A percentile compares a stretch with the other conserved stretches of the same genome.
These are phyloP conservation scores for Lodderomyces beijingensis DNA, from an alignment of 1,139 yeast species.

Conservation along the genomic window DNA sequence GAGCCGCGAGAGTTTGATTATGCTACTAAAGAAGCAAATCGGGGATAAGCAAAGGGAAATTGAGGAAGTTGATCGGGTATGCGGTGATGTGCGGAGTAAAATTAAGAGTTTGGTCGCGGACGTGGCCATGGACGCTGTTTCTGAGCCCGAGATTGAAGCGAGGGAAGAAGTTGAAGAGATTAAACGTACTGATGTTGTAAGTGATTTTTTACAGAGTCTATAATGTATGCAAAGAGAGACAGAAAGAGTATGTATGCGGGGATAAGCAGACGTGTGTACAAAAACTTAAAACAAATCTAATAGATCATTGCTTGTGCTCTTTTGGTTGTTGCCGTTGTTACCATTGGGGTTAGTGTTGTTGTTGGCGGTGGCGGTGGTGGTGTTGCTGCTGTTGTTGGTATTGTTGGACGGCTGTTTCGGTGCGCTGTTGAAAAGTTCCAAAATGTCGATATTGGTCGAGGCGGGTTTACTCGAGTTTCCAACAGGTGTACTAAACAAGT, in stretches of 20 bases:
- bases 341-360: constrained; percentile 5
- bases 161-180: constrained; percentile 7
- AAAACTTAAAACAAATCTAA: constrained; percentile 50
- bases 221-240: too few species aligned
- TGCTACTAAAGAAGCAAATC: constrained; percentile 63
- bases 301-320: constrained; percentile 41
- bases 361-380: too few species aligned
- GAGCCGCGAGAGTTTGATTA: constrained; percentile 72
- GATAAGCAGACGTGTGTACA: too few species aligned
- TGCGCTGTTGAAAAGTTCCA: constrained; percentile 35
- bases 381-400: too few species aligned
- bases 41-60: constrained; percentile 52
- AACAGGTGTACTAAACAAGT: constrained; percentile 48
- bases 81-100: constrained; percentile 40
- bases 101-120: constrained; percentile 26
- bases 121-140: constrained; percentile 1
- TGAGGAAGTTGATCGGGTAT: constrained; percentile 42
- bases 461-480: constrained; percentile 5
- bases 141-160: constrained; percentile 3
- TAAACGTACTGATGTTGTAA: constrained; percentile 9
- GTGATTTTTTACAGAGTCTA: constrained; percentile 14
- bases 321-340: constrained; percentile 13
- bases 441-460: constrained; percentile 35
- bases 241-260: too few species aligned
- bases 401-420: constrained; percentile 9